phyloP scores from a whole-genome alignment of 257 asterid genomes.

The Solanum pennellii region DNA sequence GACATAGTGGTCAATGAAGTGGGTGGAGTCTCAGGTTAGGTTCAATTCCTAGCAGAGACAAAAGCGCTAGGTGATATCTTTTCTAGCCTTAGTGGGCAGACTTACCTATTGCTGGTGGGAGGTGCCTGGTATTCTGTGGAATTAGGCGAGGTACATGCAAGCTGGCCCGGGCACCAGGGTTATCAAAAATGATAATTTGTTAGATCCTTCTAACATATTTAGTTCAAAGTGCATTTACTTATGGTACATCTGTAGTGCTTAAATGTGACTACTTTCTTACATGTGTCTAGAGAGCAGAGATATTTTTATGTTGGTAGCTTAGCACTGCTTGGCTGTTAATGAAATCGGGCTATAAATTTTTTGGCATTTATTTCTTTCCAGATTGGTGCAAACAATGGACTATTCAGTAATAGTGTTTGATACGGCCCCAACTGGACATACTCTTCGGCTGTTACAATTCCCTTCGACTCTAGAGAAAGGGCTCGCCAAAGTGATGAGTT shows the following conservation, averaged over 20 bases:
- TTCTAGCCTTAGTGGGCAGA: neutral
- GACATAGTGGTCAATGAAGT: neutral
- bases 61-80: neutral
- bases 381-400: constrained; percentile 96
- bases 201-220: neutral
- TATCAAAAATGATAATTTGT: neutral
- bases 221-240: neutral
- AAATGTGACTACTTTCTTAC: neutral
- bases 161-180: neutral
- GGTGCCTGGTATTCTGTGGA: neutral
- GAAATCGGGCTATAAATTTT: neutral
- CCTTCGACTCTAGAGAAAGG: constrained; percentile 98
- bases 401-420: constrained; percentile 90
- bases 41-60: neutral
- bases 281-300: neutral
- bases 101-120: neutral
- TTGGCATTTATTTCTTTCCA: constrained; percentile 17
- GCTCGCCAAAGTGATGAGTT: constrained; percentile 71
- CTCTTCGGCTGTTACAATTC: constrained; percentile 90
- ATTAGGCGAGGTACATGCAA: neutral
- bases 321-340: neutral
- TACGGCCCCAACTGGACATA: constrained; percentile 99
- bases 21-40: neutral
- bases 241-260: neutral
- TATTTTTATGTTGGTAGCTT: neutral